phyloP scores from a whole-genome alignment of 2,329 filamentous ascomycete species.

The Pseudogymnoascus sp. region DNA sequence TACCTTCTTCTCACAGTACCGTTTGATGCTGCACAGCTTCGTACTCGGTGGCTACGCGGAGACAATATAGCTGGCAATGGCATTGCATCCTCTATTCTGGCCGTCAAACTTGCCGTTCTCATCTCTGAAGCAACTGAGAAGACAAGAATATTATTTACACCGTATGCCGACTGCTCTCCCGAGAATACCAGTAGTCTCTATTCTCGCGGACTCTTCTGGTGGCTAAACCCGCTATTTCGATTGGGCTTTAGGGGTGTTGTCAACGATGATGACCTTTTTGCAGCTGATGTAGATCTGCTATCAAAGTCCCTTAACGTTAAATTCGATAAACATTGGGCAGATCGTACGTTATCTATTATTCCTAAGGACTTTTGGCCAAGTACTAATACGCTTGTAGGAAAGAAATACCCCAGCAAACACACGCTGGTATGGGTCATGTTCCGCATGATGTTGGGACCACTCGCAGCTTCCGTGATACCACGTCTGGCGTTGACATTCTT shows the following conservation, averaged over 20 bases:
- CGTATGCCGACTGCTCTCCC: slow-evolving; percentile 12
- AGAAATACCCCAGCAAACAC: slow-evolving; percentile 14
- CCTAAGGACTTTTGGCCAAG: neutral
- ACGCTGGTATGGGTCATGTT: slow-evolving; percentile 15
- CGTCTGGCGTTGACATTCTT: slow-evolving; percentile 19
- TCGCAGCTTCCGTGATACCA: slow-evolving; percentile 16
- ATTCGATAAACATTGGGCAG: slow-evolving; percentile 15
- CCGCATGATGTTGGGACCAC: slow-evolving; percentile 13
- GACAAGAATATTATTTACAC: slow-evolving; percentile 12
- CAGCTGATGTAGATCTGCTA: slow-evolving; percentile 14
- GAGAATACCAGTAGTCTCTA: slow-evolving; percentile 30
- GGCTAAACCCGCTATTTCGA: slow-evolving; percentile 29
- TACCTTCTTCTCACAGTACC: slow-evolving; percentile 23
- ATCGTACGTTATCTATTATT: slow-evolving; percentile 10
- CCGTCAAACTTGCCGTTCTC: slow-evolving; percentile 17
- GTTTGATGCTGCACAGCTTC: slow-evolving; percentile 21
- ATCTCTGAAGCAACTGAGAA: slow-evolving; percentile 20
- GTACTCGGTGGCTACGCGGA: slow-evolving; percentile 18
- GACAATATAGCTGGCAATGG: slow-evolving; percentile 1
- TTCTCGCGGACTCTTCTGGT: slow-evolving; percentile 29
- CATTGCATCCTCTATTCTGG: slow-evolving; percentile 13
- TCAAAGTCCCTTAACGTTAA: slow-evolving; percentile 13
- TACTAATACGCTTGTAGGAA: slow-evolving; percentile 12
- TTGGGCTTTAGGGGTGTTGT: slow-evolving; percentile 26
- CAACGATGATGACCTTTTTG: slow-evolving; percentile 24